Percentiles rank a stretch among this genome's conserved stretches.
These are phyloP conservation scores for Malassezia pachydermatis DNA, from an alignment of 1,284 basidiomycete genomes.

Conservation along the genomic window DNA sequence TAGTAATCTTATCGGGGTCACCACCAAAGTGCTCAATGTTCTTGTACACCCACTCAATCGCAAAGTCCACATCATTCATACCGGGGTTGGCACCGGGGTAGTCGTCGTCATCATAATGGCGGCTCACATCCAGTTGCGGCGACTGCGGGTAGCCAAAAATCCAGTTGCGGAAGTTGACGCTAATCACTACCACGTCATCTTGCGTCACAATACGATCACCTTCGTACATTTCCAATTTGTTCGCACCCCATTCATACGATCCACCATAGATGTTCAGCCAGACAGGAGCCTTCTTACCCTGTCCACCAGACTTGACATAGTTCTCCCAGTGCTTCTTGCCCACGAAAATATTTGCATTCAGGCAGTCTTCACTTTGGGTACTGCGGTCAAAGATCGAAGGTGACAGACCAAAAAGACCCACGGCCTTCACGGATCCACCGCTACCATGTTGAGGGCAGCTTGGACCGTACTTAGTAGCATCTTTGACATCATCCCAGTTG, in stretches of 20 bases:
- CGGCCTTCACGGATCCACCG: slow-evolving; percentile 1
- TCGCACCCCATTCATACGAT: slow-evolving; percentile 16
- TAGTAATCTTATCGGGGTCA: slow-evolving; percentile 56
- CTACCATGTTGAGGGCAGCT: slow-evolving; percentile 17
- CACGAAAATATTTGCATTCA: slow-evolving; percentile 15
- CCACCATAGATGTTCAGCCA: slow-evolving; percentile 18
- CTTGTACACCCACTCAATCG: slow-evolving; percentile 54
- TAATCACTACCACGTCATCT: slow-evolving; percentile 12
- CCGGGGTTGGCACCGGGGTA: slow-evolving; percentile 29
- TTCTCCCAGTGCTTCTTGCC: slow-evolving; percentile 13
- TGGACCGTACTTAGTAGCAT: slow-evolving; percentile 9
- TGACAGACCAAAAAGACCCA: slow-evolving; percentile 9
- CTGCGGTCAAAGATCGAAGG: slow-evolving; percentile 7
- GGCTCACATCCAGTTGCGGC: slow-evolving; percentile 7
- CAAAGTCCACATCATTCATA: slow-evolving; percentile 29
- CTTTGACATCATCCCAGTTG: slow-evolving; percentile 8
- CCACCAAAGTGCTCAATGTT: slow-evolving; percentile 60
- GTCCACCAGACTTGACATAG: slow-evolving; percentile 2
- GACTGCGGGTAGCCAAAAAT: slow-evolving; percentile 15
- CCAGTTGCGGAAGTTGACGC: slow-evolving; percentile 19
- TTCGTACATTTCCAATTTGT: slow-evolving; percentile 5
- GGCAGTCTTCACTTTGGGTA: slow-evolving; percentile 17
- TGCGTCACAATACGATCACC: slow-evolving; percentile 12
- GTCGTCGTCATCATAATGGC: neutral
- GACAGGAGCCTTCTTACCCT: slow-evolving; percentile 3